Conservation (phyloP, 2,329 filamentous ascomycete genomes). For the Fusarium sp. region DNA sequence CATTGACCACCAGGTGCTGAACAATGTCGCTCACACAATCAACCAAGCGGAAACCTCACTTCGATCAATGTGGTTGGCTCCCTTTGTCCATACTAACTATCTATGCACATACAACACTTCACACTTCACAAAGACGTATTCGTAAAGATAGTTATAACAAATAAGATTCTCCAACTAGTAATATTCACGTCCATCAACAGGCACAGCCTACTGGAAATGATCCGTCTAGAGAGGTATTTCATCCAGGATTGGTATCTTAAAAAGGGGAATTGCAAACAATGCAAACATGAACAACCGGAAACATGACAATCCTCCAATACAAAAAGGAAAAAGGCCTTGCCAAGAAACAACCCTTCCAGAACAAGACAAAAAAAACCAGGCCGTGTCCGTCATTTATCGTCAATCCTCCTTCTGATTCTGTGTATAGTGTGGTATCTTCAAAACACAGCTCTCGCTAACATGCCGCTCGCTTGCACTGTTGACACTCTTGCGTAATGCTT, state of each 20-base stretch:
- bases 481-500: neutral
- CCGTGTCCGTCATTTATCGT: conserved; percentile 19
- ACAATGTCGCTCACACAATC: too few relatives aligned
- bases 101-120: neutral
- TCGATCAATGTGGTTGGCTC: too few relatives aligned
- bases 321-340: conserved; percentile 8
- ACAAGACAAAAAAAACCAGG: conserved; percentile 11
- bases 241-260: conserved; percentile 38
- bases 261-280: conserved; percentile 33
- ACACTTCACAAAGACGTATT: too few relatives aligned
- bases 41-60: too few relatives aligned
- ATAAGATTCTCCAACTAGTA: conserved; percentile 24
- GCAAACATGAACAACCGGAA: conserved; percentile 17
- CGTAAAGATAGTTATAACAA: neutral
- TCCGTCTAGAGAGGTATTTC: conserved; percentile 34
- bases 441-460: conserved; percentile 7
- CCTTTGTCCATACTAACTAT: too few relatives aligned
- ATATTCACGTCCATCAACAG: conserved; percentile 26
- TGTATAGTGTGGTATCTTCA: conserved; percentile 29
- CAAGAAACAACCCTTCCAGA: neutral
- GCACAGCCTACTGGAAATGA: conserved; percentile 23
- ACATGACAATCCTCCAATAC: conserved; percentile 11
- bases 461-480: conserved; percentile 2
- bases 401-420: conserved; percentile 10
- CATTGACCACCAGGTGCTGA: too few relatives aligned